Conservation (phyloP, 1,284 basidiomycete genomes). For the Cutaneotrichosporon daszewskae region DNA sequence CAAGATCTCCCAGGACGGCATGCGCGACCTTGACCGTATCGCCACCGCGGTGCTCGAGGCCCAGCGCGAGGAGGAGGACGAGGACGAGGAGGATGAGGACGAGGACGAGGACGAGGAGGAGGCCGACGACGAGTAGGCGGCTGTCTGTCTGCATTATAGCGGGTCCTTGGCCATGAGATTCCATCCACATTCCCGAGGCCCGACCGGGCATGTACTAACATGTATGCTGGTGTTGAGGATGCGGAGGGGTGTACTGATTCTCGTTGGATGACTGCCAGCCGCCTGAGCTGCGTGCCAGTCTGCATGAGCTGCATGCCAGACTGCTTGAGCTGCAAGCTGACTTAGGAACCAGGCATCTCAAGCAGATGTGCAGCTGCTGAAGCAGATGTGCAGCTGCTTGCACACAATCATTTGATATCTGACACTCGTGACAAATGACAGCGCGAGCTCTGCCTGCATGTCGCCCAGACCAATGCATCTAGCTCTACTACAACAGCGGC, state of each 20-base stretch:
- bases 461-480: neutral
- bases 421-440: too few relatives aligned
- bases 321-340: too few relatives aligned
- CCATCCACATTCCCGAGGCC: slow-evolving; percentile 20
- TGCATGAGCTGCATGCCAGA: too few relatives aligned
- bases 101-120: slow-evolving; percentile 60
- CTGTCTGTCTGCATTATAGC: slow-evolving; percentile 12
- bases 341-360: too few relatives aligned
- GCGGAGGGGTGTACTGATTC: too few relatives aligned
- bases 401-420: too few relatives aligned
- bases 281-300: too few relatives aligned
- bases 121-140: slow-evolving; percentile 48
- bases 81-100: slow-evolving; percentile 80
- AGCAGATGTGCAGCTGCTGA: too few relatives aligned
- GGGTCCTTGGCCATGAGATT: slow-evolving; percentile 22
- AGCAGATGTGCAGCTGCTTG: too few relatives aligned
- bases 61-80: slow-evolving; percentile 73
- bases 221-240: too few relatives aligned
- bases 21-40: slow-evolving; percentile 91
- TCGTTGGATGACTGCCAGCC: too few relatives aligned
- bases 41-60: slow-evolving; percentile 93
- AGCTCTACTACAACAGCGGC: slow-evolving; percentile 66
- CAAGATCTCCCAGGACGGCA: slow-evolving; percentile 91
- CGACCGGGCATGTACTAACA: too few relatives aligned
- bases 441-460: slow-evolving; percentile 4